Evolutionary conservation across 2,329 filamentous ascomycete species (phyloP).

Genomic region (Nothophaeocryptopus gaeumannii): DNA sequence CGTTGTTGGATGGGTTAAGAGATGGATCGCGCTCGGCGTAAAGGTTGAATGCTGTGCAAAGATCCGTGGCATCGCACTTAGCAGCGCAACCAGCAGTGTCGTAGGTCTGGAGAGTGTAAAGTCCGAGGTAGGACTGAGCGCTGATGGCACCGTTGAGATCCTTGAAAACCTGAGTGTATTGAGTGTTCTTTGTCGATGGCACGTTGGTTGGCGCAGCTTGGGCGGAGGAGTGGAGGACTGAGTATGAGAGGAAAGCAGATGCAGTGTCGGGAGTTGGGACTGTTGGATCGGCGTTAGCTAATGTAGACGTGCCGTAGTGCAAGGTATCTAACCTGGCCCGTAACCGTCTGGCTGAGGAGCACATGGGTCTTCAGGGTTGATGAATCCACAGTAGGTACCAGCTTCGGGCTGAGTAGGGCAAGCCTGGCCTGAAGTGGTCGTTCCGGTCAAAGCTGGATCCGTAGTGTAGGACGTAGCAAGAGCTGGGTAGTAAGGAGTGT

Average conservation of each 20-base stretch:
- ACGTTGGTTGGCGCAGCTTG: constrained; percentile 26
- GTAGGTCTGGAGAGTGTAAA: constrained; percentile 25
- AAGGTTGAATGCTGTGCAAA: constrained; percentile 26
- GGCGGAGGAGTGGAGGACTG: constrained; percentile 14
- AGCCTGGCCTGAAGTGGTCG: constrained; percentile 25
- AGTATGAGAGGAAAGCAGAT: constrained; percentile 27
- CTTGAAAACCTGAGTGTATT: constrained; percentile 24
- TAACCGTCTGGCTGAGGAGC: constrained; percentile 38
- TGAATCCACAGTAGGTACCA: constrained; percentile 39
- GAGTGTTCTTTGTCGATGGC: constrained; percentile 15
- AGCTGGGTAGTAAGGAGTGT: constrained; percentile 26
- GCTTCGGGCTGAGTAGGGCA: constrained; percentile 33
- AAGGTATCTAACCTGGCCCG: constrained; percentile 25
- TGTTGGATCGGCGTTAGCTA: neutral
- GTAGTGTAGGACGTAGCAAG: constrained; percentile 26
- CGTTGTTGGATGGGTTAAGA: constrained; percentile 24
- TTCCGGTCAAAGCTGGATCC: constrained; percentile 23
- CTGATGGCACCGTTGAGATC: constrained; percentile 22
- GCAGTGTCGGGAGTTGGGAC: constrained; percentile 25
- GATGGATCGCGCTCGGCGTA: constrained; percentile 26
- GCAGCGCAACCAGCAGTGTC: constrained; percentile 21
- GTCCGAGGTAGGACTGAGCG: constrained; percentile 25
- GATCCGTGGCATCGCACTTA: constrained; percentile 23
- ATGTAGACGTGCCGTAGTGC: neutral
- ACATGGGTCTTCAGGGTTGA: constrained; percentile 40